Conservation (phyloP, 768 basidiomycete genomes). For the Mycena amicta region DNA sequence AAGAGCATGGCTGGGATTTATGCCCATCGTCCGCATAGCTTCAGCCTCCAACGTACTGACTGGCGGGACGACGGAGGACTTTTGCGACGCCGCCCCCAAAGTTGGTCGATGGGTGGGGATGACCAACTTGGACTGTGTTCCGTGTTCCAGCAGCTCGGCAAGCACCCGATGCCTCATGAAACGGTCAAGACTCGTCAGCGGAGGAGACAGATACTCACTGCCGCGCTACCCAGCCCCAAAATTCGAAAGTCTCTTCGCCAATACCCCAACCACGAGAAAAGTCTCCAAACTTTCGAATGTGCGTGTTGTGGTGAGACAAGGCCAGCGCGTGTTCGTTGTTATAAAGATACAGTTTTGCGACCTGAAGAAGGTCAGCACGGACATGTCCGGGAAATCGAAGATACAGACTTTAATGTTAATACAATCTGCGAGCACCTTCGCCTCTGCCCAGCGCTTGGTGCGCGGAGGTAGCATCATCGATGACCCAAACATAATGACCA, state of each 20-base stretch:
- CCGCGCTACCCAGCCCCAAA: conserved; percentile 94
- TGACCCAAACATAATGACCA: conserved; percentile 88
- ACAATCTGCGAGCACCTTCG: conserved; percentile 94
- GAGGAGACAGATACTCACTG: conserved; percentile 57
- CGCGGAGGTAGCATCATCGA: conserved; percentile 85
- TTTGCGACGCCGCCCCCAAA: conserved; percentile 23
- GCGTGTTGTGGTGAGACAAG: conserved; percentile 80
- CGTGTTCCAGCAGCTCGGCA: conserved; percentile 89
- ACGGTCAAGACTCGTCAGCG: neutral
- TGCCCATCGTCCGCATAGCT: conserved; percentile 59
- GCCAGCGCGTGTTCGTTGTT: conserved; percentile 83
- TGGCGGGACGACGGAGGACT: conserved; percentile 21
- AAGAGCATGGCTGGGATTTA: conserved; percentile 80
- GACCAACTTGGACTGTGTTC: conserved; percentile 59
- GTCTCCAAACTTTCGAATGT: conserved; percentile 83
- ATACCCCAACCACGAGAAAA: conserved; percentile 93
- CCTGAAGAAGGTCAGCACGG: conserved; percentile 43
- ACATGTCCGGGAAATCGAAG: neutral
- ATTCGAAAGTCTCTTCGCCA: conserved; percentile 95
- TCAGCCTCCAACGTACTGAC: conserved; percentile 51
- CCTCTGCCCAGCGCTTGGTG: conserved; percentile 98
- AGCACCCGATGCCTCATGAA: conserved; percentile 79
- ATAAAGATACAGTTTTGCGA: conserved; percentile 90
- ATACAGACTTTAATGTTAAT: conserved; percentile 80
- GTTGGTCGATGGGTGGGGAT: conserved; percentile 52